Conservation (phyloP, 2,329 filamentous ascomycete species). For the Colletotrichum tamarilloi region DNA sequence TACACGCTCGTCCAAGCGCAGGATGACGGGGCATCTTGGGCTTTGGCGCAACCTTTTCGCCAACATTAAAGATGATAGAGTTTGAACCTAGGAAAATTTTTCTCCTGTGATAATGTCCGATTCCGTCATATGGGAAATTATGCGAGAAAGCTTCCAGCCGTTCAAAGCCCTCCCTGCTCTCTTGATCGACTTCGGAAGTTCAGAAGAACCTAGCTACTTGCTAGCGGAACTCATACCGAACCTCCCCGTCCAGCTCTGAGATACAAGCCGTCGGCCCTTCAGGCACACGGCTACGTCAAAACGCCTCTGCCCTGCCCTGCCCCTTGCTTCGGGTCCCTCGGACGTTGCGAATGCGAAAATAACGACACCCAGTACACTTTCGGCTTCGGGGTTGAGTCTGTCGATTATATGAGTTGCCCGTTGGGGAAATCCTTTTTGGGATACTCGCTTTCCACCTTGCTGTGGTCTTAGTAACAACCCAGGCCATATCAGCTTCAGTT, state of each 20-base stretch:
- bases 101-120: no score
- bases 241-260: no score
- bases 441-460: not conserved
- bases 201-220: not conserved
- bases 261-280: not conserved
- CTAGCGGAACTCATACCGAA: no score
- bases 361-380: not conserved
- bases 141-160: not conserved
- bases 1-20: no score
- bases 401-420: not conserved
- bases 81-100: no score
- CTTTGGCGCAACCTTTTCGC: no score
- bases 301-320: not conserved
- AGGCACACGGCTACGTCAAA: not conserved
- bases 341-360: not conserved
- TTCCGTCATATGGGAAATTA: not conserved
- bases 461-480: not conserved
- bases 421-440: constrained; percentile 7
- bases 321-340: not conserved
- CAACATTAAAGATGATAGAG: no score
- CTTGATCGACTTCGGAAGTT: not conserved
- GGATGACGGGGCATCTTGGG: no score
- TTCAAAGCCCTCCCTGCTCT: no score
- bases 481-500: not conserved
- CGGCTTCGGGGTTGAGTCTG: not conserved